These are phyloP conservation scores for Pisolithus thermaeus DNA, from an alignment of 1,284 basidiomycete species.

Conservation along the genomic window DNA sequence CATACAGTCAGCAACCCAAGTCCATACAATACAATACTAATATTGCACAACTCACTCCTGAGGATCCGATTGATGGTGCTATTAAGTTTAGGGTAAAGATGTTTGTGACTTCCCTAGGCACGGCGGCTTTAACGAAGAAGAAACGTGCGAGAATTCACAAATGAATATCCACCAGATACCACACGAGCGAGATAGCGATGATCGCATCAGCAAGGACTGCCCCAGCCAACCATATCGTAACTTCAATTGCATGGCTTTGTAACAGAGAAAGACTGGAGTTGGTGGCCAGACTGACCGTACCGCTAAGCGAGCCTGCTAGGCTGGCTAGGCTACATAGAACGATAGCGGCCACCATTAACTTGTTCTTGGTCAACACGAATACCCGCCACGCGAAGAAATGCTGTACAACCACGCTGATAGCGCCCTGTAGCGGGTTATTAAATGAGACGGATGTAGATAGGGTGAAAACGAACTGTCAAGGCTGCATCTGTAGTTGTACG, in stretches of 20 bases:
- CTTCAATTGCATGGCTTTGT: slow-evolving; percentile 31
- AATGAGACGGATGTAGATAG: not conserved
- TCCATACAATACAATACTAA: not conserved
- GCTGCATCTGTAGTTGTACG: not conserved
- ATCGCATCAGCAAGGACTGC: slow-evolving; percentile 28
- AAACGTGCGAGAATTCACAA: too few relatives aligned
- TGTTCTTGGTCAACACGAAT: slow-evolving; percentile 17
- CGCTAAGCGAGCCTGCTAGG: slow-evolving; percentile 25
- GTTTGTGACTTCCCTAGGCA: not conserved
- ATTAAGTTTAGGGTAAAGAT: slow-evolving; percentile 1
- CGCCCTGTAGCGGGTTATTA: slow-evolving; percentile 13
- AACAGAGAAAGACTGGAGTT: slow-evolving; percentile 31
- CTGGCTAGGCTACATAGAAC: slow-evolving; percentile 16
- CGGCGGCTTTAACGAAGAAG: too few relatives aligned
- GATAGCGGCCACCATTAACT: slow-evolving; percentile 17
- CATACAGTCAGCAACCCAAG: not conserved
- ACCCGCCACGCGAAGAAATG: slow-evolving; percentile 36
- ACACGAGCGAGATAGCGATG: slow-evolving; percentile 28
- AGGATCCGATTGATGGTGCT: slow-evolving; percentile 6
- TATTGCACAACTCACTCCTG: not conserved
- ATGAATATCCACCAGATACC: slow-evolving; percentile 24
- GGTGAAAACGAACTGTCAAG: not conserved
- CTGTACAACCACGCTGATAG: slow-evolving; percentile 30
- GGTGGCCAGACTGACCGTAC: slow-evolving; percentile 31
- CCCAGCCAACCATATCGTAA: slow-evolving; percentile 33